phyloP scores from a whole-genome alignment of 495 filamentous ascomycete genomes.

The Rhypophila decipiens region DNA sequence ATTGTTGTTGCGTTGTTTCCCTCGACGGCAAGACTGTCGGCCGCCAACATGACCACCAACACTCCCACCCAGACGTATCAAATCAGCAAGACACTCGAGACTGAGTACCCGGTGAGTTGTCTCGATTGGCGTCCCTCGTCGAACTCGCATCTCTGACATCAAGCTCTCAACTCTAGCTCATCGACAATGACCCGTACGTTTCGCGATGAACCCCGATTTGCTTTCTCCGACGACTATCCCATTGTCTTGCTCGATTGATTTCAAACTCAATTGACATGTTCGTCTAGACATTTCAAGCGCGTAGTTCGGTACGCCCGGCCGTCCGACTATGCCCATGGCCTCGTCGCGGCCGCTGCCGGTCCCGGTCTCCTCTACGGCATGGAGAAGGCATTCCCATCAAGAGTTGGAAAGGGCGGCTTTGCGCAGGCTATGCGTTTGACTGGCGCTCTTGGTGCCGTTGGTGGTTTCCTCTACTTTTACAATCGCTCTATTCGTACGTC shows the following conservation, averaged over 20 bases:
- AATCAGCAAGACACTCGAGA: slow-evolving; percentile 63
- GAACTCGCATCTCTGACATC: slow-evolving; percentile 8
- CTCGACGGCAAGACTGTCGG: slow-evolving; percentile 27
- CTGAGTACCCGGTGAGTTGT: slow-evolving; percentile 70
- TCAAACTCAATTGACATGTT: slow-evolving; percentile 21
- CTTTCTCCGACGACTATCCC: slow-evolving; percentile 1
- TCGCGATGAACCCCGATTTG: background rate
- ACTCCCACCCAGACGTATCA: slow-evolving; percentile 50
- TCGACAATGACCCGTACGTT: slow-evolving; percentile 94
- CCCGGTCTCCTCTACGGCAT: slow-evolving; percentile 67
- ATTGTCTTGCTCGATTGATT: background rate
- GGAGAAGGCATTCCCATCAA: slow-evolving; percentile 78
- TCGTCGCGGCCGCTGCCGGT: slow-evolving; percentile 55
- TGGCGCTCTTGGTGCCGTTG: slow-evolving; percentile 60
- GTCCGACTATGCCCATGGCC: slow-evolving; percentile 71
- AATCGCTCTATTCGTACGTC: slow-evolving; percentile 56
- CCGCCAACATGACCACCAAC: slow-evolving; percentile 51
- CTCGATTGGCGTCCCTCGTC: slow-evolving; percentile 13
- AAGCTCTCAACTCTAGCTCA: slow-evolving; percentile 57
- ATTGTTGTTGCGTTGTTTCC: slow-evolving; percentile 12
- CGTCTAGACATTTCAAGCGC: slow-evolving; percentile 76
- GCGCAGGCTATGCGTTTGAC: slow-evolving; percentile 74
- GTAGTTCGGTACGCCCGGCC: slow-evolving; percentile 80
- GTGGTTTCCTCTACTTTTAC: slow-evolving; percentile 76
- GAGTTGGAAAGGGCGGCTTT: slow-evolving; percentile 73